Evolutionary conservation across 768 basidiomycete genomes (phyloP).

Genomic region (Russula earlei): DNA sequence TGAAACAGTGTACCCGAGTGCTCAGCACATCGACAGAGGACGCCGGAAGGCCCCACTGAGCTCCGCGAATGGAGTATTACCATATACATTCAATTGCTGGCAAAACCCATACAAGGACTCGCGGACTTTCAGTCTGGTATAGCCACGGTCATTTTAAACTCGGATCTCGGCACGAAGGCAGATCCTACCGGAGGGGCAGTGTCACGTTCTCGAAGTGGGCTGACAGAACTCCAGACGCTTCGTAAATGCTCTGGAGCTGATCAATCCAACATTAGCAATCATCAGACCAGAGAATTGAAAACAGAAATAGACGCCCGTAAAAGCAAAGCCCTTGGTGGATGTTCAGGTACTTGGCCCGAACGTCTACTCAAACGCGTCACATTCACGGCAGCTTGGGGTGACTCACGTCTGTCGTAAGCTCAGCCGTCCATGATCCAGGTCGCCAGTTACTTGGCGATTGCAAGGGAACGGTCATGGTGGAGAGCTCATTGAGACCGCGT

Average conservation of each 20-base stretch:
- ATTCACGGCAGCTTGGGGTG: not conserved
- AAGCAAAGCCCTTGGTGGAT: not conserved
- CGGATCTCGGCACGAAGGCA: not conserved
- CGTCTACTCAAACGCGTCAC: not conserved
- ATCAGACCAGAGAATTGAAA: not conserved
- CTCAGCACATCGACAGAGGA: conserved; percentile 24
- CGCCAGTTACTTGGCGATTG: conserved; percentile 26
- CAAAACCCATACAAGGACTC: conserved; percentile 36
- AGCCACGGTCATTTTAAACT: not conserved
- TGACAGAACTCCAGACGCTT: conserved; percentile 30
- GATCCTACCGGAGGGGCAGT: conserved; percentile 26
- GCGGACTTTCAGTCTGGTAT: conserved; percentile 30
- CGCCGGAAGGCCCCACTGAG: conserved; percentile 46
- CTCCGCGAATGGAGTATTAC: conserved; percentile 43
- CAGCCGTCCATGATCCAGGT: conserved; percentile 23
- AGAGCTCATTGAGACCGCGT: conserved; percentile 24
- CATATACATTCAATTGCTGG: conserved; percentile 44
- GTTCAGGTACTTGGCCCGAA: not conserved
- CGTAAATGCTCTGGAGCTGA: conserved; percentile 24
- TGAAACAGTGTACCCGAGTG: conserved; percentile 32
- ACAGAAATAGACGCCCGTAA: not conserved
- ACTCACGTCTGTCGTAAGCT: conserved; percentile 24
- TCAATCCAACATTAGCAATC: not conserved
- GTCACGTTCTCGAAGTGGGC: conserved; percentile 32
- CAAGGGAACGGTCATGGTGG: conserved; percentile 26